Percentiles rank a stretch among this genome's conserved stretches.
phyloP scores from a whole-genome alignment of 2,329 filamentous ascomycete genomes.

The Hypoxylon sp. region DNA sequence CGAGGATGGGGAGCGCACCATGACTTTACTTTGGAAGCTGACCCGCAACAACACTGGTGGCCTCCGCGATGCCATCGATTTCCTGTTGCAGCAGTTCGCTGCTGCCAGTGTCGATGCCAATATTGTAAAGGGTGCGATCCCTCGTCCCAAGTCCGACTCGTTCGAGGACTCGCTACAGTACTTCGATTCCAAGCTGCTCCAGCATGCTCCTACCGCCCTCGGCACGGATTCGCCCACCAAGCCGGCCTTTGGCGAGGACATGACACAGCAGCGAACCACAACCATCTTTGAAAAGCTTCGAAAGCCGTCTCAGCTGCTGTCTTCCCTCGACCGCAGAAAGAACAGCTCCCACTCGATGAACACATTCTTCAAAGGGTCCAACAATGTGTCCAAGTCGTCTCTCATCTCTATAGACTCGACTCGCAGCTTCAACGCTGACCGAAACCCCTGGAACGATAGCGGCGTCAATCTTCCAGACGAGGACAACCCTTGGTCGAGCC shows the following conservation, averaged over 20 bases:
- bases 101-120: constrained; percentile 87
- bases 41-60: constrained; percentile 97
- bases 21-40: constrained; percentile 79
- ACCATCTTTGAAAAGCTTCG: constrained; percentile 90
- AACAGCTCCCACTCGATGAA: constrained; percentile 88
- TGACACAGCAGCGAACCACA: constrained; percentile 78
- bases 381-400: constrained; percentile 91
- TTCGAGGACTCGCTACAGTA: constrained; percentile 97
- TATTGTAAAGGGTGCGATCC: constrained; percentile 91
- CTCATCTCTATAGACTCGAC: constrained; percentile 96
- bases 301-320: constrained; percentile 82
- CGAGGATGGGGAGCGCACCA: constrained; percentile 64
- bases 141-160: constrained; percentile 97
- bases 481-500: constrained; percentile 70
- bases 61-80: constrained; percentile 94
- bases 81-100: constrained; percentile 85
- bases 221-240: constrained; percentile 90
- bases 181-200: constrained; percentile 95
- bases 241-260: constrained; percentile 81
- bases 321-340: constrained; percentile 95
- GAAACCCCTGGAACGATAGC: constrained; percentile 98
- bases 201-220: constrained; percentile 84
- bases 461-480: constrained; percentile 94
- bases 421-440: constrained; percentile 87
- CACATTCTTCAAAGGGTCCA: constrained; percentile 92